Percentiles rank a stretch among this genome's conserved stretches.
These are phyloP conservation scores for Protostelium mycophagum DNA, from an alignment of 78 protist genomes.

Conservation along the genomic window DNA sequence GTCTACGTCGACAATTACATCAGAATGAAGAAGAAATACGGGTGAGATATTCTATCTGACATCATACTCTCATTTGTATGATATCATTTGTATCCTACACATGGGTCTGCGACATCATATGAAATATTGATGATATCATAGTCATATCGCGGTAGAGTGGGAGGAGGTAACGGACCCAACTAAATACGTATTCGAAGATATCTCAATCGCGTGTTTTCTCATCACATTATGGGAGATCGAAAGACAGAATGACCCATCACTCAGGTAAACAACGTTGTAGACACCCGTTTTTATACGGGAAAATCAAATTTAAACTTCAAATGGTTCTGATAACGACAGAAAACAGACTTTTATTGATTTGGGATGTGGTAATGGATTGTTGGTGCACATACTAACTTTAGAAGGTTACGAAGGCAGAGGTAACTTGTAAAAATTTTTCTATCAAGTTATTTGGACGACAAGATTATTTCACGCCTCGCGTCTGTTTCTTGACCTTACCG, in stretches of 20 bases:
- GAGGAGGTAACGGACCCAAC: conserved; percentile 55
- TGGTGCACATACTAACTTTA: conserved; percentile 32
- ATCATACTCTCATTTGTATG: no score
- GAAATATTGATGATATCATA: neutral
- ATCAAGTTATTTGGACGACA: no score
- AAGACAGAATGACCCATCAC: neutral
- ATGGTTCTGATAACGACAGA: neutral
- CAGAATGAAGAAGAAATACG: conserved; percentile 28
- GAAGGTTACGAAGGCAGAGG: conserved; percentile 70
- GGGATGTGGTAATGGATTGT: conserved; percentile 78
- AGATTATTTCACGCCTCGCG: no score
- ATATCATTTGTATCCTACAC: no score
- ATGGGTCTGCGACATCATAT: no score
- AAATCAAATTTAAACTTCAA: neutral
- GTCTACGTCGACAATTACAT: conserved; percentile 23
- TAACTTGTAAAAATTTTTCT: no score
- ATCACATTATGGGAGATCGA: conserved; percentile 35
- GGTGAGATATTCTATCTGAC: neutral
- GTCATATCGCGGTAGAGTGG: conserved; percentile 19
- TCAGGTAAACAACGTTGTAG: neutral
- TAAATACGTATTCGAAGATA: conserved; percentile 68
- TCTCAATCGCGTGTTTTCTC: conserved; percentile 62
- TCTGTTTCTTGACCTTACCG: no score
- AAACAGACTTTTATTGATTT: conserved; percentile 61
- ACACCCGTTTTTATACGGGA: no score